Evolutionary conservation across 2,329 filamentous ascomycete species (phyloP).

Genomic region (Beauveria asiatica): DNA sequence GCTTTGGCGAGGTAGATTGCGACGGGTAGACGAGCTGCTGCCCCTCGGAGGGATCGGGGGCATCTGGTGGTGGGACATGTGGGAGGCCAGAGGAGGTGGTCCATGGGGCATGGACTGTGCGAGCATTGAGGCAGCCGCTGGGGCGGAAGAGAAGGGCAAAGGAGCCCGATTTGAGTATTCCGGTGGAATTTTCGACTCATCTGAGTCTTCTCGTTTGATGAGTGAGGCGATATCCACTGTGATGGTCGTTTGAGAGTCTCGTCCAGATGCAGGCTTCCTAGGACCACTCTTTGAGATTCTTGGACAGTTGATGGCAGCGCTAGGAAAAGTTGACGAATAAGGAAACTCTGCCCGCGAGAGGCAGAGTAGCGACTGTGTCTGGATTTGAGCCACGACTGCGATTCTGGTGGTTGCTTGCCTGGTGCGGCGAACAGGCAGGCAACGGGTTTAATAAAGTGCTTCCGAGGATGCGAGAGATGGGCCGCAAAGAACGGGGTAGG

Average conservation of each 20-base stretch:
- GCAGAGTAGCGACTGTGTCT: conserved; percentile 33
- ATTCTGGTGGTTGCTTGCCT: conserved; percentile 15
- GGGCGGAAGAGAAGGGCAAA: conserved; percentile 16
- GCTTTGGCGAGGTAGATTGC: conserved; percentile 18
- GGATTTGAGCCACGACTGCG: conserved; percentile 34
- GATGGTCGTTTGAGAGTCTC: conserved; percentile 31
- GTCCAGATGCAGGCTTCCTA: conserved; percentile 18
- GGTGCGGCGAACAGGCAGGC: conserved; percentile 10
- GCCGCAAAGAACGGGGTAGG: not conserved
- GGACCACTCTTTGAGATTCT: not conserved
- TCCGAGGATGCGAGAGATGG: not conserved
- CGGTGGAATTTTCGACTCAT: conserved; percentile 46
- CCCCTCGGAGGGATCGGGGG: not conserved
- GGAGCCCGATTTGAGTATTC: conserved; percentile 22
- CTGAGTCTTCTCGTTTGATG: conserved; percentile 66
- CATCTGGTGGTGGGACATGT: conserved; percentile 4
- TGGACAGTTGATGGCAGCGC: conserved; percentile 2
- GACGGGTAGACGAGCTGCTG: not conserved
- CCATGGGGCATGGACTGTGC: conserved; percentile 8
- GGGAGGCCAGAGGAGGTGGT: conserved; percentile 8
- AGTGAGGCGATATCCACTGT: conserved; percentile 94
- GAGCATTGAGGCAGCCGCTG: conserved; percentile 15
- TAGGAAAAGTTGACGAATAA: conserved; percentile 15
- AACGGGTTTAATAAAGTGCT: not conserved
- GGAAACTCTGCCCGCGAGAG: conserved; percentile 32